A percentile compares a stretch with the other conserved stretches of the same genome.
Evolutionary conservation across 2,329 filamentous ascomycete genomes (phyloP).

Genomic region (Boeremia exigua): DNA sequence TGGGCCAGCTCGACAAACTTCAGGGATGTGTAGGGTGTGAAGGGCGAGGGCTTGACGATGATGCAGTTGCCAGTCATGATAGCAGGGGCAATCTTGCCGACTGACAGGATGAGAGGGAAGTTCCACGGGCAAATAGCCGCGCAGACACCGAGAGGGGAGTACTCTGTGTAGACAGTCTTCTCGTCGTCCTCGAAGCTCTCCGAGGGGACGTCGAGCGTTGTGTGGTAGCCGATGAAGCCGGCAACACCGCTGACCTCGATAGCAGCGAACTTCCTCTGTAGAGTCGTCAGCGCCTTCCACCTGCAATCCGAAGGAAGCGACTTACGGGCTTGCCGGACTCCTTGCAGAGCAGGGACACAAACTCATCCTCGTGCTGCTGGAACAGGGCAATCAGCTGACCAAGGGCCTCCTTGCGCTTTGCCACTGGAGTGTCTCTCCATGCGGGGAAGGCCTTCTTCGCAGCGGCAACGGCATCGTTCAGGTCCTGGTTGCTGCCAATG

Average conservation of each 20-base stretch:
- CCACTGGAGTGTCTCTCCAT: constrained; percentile 51
- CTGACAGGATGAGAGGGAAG: constrained; percentile 60
- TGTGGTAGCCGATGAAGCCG: constrained; percentile 49
- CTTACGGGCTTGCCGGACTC: constrained; percentile 48
- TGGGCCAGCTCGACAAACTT: constrained; percentile 67
- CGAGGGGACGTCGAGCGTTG: constrained; percentile 41
- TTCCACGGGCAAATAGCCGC: constrained; percentile 53
- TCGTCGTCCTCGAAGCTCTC: constrained; percentile 54
- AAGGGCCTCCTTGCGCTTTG: constrained; percentile 43
- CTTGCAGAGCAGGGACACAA: constrained; percentile 42
- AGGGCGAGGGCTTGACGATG: constrained; percentile 64
- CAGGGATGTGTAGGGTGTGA: constrained; percentile 63
- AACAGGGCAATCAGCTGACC: constrained; percentile 35
- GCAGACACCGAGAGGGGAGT: constrained; percentile 56
- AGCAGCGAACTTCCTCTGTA: constrained; percentile 49
- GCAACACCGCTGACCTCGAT: constrained; percentile 48
- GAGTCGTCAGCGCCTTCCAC: constrained; percentile 13
- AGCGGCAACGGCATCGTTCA: constrained; percentile 58
- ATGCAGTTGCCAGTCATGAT: constrained; percentile 63
- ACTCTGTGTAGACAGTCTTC: constrained; percentile 55
- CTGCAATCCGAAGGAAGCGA: background rate
- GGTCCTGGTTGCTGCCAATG: constrained; percentile 55
- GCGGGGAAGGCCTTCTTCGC: constrained; percentile 56
- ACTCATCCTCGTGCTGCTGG: constrained; percentile 37
- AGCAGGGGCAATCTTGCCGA: constrained; percentile 63